These are phyloP conservation scores for Metschnikowia baotianmanensis DNA, from an alignment of 805 yeast genomes.

Conservation along the genomic window DNA sequence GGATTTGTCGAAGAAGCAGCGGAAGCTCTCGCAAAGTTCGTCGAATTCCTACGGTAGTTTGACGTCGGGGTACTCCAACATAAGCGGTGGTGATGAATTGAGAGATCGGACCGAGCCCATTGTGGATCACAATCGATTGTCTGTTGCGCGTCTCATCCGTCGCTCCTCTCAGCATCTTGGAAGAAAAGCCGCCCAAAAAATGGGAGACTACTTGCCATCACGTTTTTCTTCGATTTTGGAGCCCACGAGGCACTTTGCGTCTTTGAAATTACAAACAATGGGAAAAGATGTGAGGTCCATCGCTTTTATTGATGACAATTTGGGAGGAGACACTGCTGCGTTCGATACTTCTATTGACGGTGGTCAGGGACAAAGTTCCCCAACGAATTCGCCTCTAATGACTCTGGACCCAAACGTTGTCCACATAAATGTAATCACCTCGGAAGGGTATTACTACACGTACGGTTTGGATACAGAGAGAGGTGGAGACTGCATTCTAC, in stretches of 20 bases:
- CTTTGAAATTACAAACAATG: constrained; percentile 57
- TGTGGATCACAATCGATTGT: constrained; percentile 65
- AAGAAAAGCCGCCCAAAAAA: constrained; percentile 77
- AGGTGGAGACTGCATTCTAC: constrained; percentile 88
- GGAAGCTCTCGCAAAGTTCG: constrained; percentile 41
- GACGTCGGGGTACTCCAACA: constrained; percentile 26
- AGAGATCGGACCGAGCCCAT: constrained; percentile 52
- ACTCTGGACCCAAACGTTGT: constrained; percentile 16
- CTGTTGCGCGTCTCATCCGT: constrained; percentile 73
- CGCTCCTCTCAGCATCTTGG: constrained; percentile 77
- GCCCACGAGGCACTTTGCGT: constrained; percentile 90
- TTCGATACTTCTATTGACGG: constrained; percentile 18
- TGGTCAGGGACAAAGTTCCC: constrained; percentile 9
- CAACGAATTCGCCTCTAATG: not conserved
- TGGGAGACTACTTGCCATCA: constrained; percentile 84
- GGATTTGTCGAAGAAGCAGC: constrained; percentile 27
- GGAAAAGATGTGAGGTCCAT: constrained; percentile 42
- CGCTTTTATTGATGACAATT: constrained; percentile 43
- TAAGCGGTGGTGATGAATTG: constrained; percentile 21
- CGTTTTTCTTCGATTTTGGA: constrained; percentile 81
- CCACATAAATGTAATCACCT: constrained; percentile 70
- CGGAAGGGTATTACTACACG: constrained; percentile 76
- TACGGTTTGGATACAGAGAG: constrained; percentile 80
- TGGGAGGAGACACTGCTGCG: constrained; percentile 32
- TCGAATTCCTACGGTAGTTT: constrained; percentile 34